A percentile compares a stretch with the other conserved stretches of the same genome.
phyloP scores from a whole-genome alignment of 2,329 filamentous ascomycete species.

The Drechslerella dactyloides region DNA sequence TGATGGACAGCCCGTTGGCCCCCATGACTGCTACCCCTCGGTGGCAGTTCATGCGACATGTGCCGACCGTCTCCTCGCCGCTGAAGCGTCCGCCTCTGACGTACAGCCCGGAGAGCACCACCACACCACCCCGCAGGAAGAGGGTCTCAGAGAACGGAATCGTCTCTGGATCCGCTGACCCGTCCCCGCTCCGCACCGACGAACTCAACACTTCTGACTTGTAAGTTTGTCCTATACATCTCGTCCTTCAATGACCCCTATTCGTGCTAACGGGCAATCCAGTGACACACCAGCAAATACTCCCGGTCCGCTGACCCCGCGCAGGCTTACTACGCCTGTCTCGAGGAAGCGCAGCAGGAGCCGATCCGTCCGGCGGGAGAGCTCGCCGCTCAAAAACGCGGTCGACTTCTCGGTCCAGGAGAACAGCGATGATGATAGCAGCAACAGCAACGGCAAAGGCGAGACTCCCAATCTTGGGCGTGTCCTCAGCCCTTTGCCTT shows the following conservation, averaged over 20 bases:
- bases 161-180: slow-evolving; percentile 18
- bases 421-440: slow-evolving; percentile 1
- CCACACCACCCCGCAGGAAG: slow-evolving; percentile 22
- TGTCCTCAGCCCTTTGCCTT: slow-evolving; percentile 22
- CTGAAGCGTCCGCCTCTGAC: slow-evolving; percentile 24
- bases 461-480: slow-evolving; percentile 14
- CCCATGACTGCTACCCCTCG: slow-evolving; percentile 12
- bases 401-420: slow-evolving; percentile 32
- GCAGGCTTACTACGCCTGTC: slow-evolving; percentile 2
- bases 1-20: background rate
- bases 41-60: slow-evolving; percentile 28
- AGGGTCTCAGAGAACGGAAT: slow-evolving; percentile 29
- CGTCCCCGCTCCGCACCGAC: slow-evolving; percentile 38
- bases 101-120: slow-evolving; percentile 28
- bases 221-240: slow-evolving; percentile 12
- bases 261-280: slow-evolving; percentile 4
- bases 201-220: slow-evolving; percentile 24
- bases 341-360: slow-evolving; percentile 23
- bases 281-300: slow-evolving; percentile 12
- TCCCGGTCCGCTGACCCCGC: background rate
- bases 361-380: slow-evolving; percentile 30
- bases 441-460: background rate
- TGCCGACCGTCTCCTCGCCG: slow-evolving; percentile 27
- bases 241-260: background rate
- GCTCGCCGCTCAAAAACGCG: slow-evolving; percentile 48